phyloP scores from a whole-genome alignment of 345 rosid genomes.

The Nasturtium officinale region DNA sequence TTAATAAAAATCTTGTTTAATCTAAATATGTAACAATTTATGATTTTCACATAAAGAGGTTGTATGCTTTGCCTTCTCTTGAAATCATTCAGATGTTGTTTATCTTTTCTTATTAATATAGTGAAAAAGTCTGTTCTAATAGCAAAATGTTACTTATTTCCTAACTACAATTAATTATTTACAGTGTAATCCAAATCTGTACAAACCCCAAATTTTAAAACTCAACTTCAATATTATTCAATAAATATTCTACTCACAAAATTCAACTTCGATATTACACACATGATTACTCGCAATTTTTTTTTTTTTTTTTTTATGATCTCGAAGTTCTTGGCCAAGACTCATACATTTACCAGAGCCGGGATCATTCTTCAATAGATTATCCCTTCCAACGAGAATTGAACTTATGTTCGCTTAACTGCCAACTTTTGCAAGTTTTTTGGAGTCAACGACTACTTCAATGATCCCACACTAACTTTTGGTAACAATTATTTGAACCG shows the following conservation, averaged over 20 bases:
- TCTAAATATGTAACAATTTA: conserved; percentile 11
- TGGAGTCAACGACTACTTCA: no score
- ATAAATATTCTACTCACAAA: no score
- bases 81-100: background rate
- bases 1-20: background rate
- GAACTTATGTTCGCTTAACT: no score
- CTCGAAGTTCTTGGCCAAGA: no score
- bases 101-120: background rate
- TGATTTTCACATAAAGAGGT: background rate
- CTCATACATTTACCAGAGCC: no score
- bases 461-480: background rate
- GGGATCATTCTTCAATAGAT: no score
- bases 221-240: background rate
- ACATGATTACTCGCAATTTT: no score
- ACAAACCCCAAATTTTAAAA: background rate
- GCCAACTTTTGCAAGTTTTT: no score
- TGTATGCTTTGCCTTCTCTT: conserved; percentile 3
- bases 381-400: no score
- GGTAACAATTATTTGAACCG: background rate
- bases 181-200: background rate
- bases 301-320: no score
- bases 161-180: background rate
- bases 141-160: background rate
- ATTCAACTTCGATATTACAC: no score
- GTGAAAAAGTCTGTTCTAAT: background rate